Percentiles rank a stretch among this genome's conserved stretches.
Conservation (phyloP, 805 yeast genomes). For the Cyberlindnera xishuangbannaensis region DNA sequence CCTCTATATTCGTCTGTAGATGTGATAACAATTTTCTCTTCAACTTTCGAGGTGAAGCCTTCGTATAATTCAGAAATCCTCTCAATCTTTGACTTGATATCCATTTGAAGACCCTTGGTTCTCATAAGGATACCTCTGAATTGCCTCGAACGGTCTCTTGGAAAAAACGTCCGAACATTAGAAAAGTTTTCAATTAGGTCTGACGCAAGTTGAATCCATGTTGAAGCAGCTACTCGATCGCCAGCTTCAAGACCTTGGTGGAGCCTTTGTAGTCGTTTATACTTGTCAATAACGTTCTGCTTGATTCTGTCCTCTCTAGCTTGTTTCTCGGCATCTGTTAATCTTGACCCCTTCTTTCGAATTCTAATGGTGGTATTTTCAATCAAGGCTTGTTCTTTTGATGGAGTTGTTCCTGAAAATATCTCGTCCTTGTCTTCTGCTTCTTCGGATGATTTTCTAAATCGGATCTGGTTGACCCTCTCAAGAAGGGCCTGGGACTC, state of each 20-base stretch:
- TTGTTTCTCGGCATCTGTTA: constrained; percentile 40
- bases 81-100: constrained; percentile 67
- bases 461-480: constrained; percentile 37
- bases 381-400: constrained; percentile 20
- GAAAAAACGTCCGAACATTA: constrained; percentile 71
- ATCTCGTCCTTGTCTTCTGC: constrained; percentile 17
- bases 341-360: constrained; percentile 28
- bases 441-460: constrained; percentile 24
- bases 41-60: constrained; percentile 38
- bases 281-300: constrained; percentile 50
- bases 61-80: constrained; percentile 62
- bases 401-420: constrained; percentile 1
- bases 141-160: constrained; percentile 63
- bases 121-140: constrained; percentile 65
- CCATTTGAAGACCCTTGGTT: constrained; percentile 54
- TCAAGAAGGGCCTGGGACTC: constrained; percentile 48
- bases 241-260: constrained; percentile 41
- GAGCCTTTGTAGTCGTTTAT: constrained; percentile 48
- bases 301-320: constrained; percentile 55
- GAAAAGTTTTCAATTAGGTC: constrained; percentile 81
- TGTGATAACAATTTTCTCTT: constrained; percentile 38
- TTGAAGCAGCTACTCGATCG: constrained; percentile 55
- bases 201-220: constrained; percentile 82
- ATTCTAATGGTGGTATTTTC: constrained; percentile 15
- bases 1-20: constrained; percentile 68